Conservation (phyloP, 1,284 basidiomycete genomes). For the Trichosporon asahii region DNA sequence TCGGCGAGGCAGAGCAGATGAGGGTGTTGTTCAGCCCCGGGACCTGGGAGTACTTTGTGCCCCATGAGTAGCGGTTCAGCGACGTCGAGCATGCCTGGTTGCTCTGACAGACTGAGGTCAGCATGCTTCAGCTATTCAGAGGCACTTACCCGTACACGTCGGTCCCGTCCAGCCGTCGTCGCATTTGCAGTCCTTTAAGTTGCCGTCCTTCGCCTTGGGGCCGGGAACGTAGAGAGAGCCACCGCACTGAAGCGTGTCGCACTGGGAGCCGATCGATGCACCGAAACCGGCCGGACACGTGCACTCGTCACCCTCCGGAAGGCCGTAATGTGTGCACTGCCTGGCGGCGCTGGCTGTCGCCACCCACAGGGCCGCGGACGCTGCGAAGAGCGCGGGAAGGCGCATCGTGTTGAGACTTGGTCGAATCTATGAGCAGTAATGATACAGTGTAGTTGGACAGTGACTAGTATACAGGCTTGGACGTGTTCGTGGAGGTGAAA, state of each 20-base stretch:
- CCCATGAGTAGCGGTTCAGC: slow-evolving; percentile 21
- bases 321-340: slow-evolving; percentile 18
- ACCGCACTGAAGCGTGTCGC: slow-evolving; percentile 61
- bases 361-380: slow-evolving; percentile 1
- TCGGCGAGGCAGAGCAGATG: slow-evolving; percentile 34
- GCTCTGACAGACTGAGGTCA: not conserved
- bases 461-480: not conserved
- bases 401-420: not conserved
- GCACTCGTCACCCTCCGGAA: slow-evolving; percentile 50
- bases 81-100: not conserved
- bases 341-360: slow-evolving; percentile 4
- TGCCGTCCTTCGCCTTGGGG: slow-evolving; percentile 53
- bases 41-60: slow-evolving; percentile 54
- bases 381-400: slow-evolving; percentile 10
- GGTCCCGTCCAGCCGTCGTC: slow-evolving; percentile 68
- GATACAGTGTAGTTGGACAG: not conserved
- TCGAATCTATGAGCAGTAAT: not conserved
- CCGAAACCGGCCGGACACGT: slow-evolving; percentile 65
- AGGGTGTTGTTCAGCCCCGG: slow-evolving; percentile 29
- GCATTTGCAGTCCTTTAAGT: slow-evolving; percentile 65
- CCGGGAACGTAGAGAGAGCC: slow-evolving; percentile 64
- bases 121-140: not conserved
- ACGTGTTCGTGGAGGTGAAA: not conserved
- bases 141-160: slow-evolving; percentile 62
- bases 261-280: slow-evolving; percentile 26